A percentile compares a stretch with the other conserved stretches of the same genome.
Conservation (phyloP, 2,329 filamentous ascomycete species). For the Thyridium curvatum region DNA sequence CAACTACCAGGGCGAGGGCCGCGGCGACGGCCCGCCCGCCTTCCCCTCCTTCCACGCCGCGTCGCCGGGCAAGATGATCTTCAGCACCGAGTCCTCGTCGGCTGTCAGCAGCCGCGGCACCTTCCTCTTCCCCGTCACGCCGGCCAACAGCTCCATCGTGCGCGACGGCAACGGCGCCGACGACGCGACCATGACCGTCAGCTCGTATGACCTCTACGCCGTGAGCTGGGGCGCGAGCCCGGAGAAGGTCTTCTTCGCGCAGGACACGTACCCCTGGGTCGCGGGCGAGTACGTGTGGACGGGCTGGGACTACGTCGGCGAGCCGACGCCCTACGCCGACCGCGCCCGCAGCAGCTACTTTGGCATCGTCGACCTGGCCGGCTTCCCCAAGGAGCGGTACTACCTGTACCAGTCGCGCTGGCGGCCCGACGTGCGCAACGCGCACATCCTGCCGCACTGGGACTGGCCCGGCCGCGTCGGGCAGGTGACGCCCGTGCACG, state of each 20-base stretch:
- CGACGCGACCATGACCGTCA: constrained; percentile 27
- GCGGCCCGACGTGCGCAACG: constrained; percentile 38
- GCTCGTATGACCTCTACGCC: constrained; percentile 45
- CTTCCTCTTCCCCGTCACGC: constrained; percentile 45
- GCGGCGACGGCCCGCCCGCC: constrained; percentile 12
- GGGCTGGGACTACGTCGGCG: constrained; percentile 21
- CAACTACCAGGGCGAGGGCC: constrained; percentile 51
- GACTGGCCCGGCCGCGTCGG: constrained; percentile 43
- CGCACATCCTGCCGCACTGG: constrained; percentile 51
- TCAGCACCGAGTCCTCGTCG: constrained; percentile 34
- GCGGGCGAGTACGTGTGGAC: constrained; percentile 36
- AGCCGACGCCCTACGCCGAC: constrained; percentile 29
- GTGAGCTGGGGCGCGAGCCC: constrained; percentile 38
- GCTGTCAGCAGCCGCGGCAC: constrained; percentile 42
- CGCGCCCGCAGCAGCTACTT: constrained; percentile 43
- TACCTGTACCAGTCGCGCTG: constrained; percentile 49
- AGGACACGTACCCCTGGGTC: constrained; percentile 41
- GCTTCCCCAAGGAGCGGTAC: constrained; percentile 50
- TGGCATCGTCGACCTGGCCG: constrained; percentile 50
- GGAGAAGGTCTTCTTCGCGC: constrained; percentile 44
- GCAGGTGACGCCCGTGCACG: constrained; percentile 45
- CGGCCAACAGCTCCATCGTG: constrained; percentile 18
- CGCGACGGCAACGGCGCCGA: constrained; percentile 31
- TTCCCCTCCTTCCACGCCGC: constrained; percentile 36
- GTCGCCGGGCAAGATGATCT: constrained; percentile 41